Evolutionary conservation across 495 filamentous ascomycete species (phyloP), one percentile per base, ranked within the genome.

Genomic region (Aspergillus homomorphus): DNA sequence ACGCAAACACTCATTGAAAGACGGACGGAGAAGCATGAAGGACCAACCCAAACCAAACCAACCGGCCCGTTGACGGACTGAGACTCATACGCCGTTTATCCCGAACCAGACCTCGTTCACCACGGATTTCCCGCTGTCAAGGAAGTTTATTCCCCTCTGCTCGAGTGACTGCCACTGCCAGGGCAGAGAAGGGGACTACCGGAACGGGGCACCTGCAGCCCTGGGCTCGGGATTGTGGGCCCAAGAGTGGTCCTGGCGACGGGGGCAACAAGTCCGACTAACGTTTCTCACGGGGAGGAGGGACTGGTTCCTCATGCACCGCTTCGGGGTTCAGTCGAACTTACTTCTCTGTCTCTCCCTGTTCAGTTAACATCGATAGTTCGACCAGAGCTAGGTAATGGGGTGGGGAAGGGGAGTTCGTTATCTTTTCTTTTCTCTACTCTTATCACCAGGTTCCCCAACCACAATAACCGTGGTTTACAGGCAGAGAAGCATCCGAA

Each of bases 321-420:
- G 26, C 73, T 56, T 69, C 73, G 33, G 33, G 12, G 74, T 82
- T 82, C 63, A 64, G 70, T 51, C 80, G 61, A 74, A 30, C 21
- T 44, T 4, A 12, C 33, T 38, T 38, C 33, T 38, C 33, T 38
- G 4, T 5, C 9, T 28, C 26, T 28, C 33, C 33, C 33, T 38
- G 33, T 38, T 38, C 33, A 38, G 33, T 38, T 14, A 38, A 38
- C 33, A 38, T 38, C 33, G 33, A 38, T 38, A 38, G 12, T 38
- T 45, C 19, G 3, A 46, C 15, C 43, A n/a, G 22, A n/a, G 53
- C 4, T 38, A 42, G 44, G 1, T 42, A 22, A 50, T 23, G 2
- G 33, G 33, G 6, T 38, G 33, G 10, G 12, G 16, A 52, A 26
- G 23, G 58, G 61, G 41, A 21, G 51, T 48, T 48, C 15, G 8